Percentiles rank a stretch among this genome's conserved stretches.
Conservation (phyloP, 176 grass and related monocot genomes). For the Aegilops longissima region DNA sequence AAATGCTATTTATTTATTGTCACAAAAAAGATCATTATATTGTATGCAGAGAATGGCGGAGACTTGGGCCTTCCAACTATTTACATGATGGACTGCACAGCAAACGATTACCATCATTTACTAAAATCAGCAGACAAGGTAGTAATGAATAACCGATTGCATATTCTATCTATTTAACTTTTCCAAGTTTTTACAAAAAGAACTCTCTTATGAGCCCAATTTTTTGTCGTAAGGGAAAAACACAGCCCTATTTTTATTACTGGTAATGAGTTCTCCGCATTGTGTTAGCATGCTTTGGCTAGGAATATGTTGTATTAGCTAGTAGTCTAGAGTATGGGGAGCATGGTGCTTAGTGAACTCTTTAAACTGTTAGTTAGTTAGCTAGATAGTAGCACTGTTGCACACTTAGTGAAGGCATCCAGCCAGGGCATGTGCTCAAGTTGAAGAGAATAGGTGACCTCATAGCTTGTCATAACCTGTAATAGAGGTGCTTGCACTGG, state of each 20-base stretch:
- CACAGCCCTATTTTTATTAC: neutral
- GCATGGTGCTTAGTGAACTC: neutral
- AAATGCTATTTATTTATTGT: slow-evolving; percentile 21
- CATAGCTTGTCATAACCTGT: slow-evolving; percentile 20
- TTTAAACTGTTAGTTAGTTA: slow-evolving; percentile 21
- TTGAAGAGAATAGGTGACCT: neutral
- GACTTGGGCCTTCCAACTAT: slow-evolving; percentile 60
- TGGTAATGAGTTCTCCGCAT: slow-evolving; percentile 10
- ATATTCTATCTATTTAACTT: slow-evolving; percentile 17
- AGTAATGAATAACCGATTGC: slow-evolving; percentile 46
- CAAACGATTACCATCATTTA: slow-evolving; percentile 74
- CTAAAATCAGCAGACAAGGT: slow-evolving; percentile 68
- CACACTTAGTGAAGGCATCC: neutral
- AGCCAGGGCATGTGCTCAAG: neutral
- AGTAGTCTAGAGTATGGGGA: slow-evolving; percentile 15
- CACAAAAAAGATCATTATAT: slow-evolving; percentile 17
- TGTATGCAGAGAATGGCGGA: slow-evolving; percentile 51
- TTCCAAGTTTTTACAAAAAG: neutral
- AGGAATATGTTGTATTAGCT: neutral
- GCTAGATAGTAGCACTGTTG: slow-evolving; percentile 3
- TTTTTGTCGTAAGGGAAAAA: neutral
- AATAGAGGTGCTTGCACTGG: neutral
- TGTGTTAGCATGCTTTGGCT: slow-evolving; percentile 12
- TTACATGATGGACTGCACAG: slow-evolving; percentile 83
- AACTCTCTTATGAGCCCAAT: neutral